Evolutionary conservation across 306 rosid genomes (phyloP).

Genomic region (Hylodesmum podocarpum): DNA sequence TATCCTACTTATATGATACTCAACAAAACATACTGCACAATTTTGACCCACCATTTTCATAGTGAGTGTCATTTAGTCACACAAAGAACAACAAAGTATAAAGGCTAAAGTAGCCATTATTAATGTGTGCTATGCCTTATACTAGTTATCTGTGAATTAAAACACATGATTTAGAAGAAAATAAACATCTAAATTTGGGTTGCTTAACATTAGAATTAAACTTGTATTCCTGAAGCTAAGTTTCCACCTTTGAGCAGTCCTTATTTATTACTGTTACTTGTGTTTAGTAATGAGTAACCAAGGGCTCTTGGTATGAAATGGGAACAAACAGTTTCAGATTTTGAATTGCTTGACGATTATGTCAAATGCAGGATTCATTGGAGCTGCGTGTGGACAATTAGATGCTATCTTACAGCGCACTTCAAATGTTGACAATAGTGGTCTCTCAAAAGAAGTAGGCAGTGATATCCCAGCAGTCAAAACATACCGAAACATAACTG

Average conservation of each 20-base stretch:
- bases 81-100: not conserved
- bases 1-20: not conserved
- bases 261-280: not conserved
- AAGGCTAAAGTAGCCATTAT: not conserved
- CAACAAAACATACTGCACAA: not conserved
- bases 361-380: conserved; percentile 65
- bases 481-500: conserved; percentile 43
- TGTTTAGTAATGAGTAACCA: not conserved
- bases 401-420: conserved; percentile 48
- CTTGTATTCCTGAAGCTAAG: not conserved
- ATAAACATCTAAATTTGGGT: not conserved
- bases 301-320: not conserved
- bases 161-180: not conserved
- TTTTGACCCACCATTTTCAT: not conserved
- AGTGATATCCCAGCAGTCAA: conserved; percentile 35
- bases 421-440: conserved; percentile 29
- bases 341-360: not conserved
- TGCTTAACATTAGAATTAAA: not conserved
- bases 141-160: not conserved
- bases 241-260: not conserved
- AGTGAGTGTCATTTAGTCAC: too few relatives aligned
- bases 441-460: conserved; percentile 39
- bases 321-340: not conserved
- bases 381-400: conserved; percentile 74
- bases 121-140: not conserved